Evolutionary conservation across 306 rosid species (phyloP), one percentile per base, ranked within the genome.

Genomic region (Canavalia gladiata): DNA sequence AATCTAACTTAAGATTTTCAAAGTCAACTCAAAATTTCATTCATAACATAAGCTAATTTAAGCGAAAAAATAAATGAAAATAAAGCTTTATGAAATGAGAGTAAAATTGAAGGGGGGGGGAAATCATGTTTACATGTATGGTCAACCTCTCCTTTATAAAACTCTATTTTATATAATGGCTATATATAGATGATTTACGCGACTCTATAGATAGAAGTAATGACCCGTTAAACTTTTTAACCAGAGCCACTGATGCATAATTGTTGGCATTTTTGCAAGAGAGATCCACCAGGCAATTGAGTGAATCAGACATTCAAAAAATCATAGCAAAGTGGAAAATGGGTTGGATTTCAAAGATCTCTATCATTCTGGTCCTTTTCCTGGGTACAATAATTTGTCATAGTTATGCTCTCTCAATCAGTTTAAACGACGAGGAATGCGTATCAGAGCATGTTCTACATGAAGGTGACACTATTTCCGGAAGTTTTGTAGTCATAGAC

Each of bases 401-500:
- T 0, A 81, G 80, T 0, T 9, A 9, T 0, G 64, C 85, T 82
- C 85, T 87, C 57, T 84, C 90, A 0, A 74, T 87, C 55, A 84
- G 69, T 64, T 80, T 87, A 35, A 72, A 64, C 33, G 88, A 87
- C 4, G 4, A 7, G 0, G 90, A 87, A 84, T 87, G 90, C 30
- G 80, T 87, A 18, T 84, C 86, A 4, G 90, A 87, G 42, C 28
- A 81, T 3, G 47, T 84, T 47, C 4, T 11, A n/a, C 50, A 87
- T 29, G 86, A 63, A 0, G 86, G 86, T 37, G 90, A 87, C 76
- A 54, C 41, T 55, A 51, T 87, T 62, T 78, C 88, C 12, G 90
- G 90, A 5, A 87, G 78, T 65, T 84, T 87, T 41, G 86, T 87
- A 0, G 90, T 87, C 41, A 84, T 84, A 77, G 90, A 84, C 46